Evolutionary conservation across 208 protist genomes (phyloP).

Genomic region (Borovskyia barvae): DNA sequence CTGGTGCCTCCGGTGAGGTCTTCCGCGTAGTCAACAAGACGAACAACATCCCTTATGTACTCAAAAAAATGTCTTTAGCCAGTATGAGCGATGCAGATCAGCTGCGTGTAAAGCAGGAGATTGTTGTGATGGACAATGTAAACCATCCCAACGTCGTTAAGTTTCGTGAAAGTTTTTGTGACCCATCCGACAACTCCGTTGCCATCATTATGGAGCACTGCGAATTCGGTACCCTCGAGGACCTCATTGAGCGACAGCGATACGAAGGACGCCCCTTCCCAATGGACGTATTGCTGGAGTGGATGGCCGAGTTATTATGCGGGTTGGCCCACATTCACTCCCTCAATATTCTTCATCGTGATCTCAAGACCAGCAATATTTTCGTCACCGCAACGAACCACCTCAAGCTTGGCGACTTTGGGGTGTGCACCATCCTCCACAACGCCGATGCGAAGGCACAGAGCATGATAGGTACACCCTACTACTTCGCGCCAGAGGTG

Average conservation of each 20-base stretch:
- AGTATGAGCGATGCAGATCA: slow-evolving; percentile 72
- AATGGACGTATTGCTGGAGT: slow-evolving; percentile 76
- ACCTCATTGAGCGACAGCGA: slow-evolving; percentile 83
- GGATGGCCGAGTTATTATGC: slow-evolving; percentile 88
- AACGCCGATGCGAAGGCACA: slow-evolving; percentile 58
- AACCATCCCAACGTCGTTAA: slow-evolving; percentile 90
- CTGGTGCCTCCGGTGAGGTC: slow-evolving; percentile 64
- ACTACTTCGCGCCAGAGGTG: slow-evolving; percentile 92
- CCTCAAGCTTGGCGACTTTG: slow-evolving; percentile 92
- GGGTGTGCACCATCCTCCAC: slow-evolving; percentile 76
- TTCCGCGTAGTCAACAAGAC: slow-evolving; percentile 60
- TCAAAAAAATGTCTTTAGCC: slow-evolving; percentile 83
- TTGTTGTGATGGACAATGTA: slow-evolving; percentile 85
- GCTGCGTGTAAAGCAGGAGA: slow-evolving; percentile 77
- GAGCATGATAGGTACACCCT: slow-evolving; percentile 87
- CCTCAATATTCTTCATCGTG: slow-evolving; percentile 86
- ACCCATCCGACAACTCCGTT: slow-evolving; percentile 45
- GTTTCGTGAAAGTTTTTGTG: slow-evolving; percentile 83
- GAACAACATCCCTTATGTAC: slow-evolving; percentile 61
- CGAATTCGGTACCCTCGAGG: slow-evolving; percentile 74
- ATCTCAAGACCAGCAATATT: slow-evolving; percentile 94
- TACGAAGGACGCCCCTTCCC: slow-evolving; percentile 62
- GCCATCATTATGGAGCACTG: slow-evolving; percentile 93
- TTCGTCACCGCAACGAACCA: slow-evolving; percentile 89
- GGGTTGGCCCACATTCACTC: slow-evolving; percentile 88